A percentile compares a stretch with the other conserved stretches of the same genome.
These are phyloP conservation scores for Zygoascus tannicola DNA, from an alignment of 805 yeast genomes.

Conservation along the genomic window DNA sequence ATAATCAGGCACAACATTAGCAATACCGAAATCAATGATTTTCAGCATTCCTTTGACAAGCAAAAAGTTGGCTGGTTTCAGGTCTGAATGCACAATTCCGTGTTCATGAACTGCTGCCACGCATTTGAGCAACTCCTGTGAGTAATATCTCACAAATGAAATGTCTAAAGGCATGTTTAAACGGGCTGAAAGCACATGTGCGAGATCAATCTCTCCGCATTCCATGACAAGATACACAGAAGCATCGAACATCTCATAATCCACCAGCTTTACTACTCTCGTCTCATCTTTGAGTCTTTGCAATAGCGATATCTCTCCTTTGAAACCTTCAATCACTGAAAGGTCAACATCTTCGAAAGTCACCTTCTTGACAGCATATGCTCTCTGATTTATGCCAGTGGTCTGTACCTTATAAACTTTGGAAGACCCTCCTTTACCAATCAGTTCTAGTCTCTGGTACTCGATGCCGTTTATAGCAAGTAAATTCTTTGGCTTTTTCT, in stretches of 20 bases:
- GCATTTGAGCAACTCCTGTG: conserved; percentile 70
- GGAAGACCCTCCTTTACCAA: conserved; percentile 90
- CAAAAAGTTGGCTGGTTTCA: conserved; percentile 48
- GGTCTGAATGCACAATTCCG: conserved; percentile 78
- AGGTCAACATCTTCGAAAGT: conserved; percentile 68
- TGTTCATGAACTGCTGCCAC: conserved; percentile 79
- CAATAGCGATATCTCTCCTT: conserved; percentile 80
- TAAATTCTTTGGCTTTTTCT: conserved; percentile 20
- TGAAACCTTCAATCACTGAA: conserved; percentile 63
- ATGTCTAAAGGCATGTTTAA: conserved; percentile 46
- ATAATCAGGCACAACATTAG: conserved; percentile 89
- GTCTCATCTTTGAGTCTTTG: conserved; percentile 47
- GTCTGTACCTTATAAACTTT: conserved; percentile 75
- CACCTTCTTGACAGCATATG: conserved; percentile 76
- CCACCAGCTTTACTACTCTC: conserved; percentile 72
- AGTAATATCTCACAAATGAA: conserved; percentile 70
- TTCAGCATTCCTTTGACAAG: conserved; percentile 72
- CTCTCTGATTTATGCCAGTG: conserved; percentile 34
- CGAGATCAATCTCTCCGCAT: conserved; percentile 86
- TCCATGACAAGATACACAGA: conserved; percentile 77
- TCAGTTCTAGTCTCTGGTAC: conserved; percentile 65
- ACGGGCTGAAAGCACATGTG: conserved; percentile 62
- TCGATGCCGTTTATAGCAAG: conserved; percentile 47
- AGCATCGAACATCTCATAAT: conserved; percentile 58
- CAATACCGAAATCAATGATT: conserved; percentile 82